Conservation (phyloP, 1,284 basidiomycete genomes). For the Ustilago shanxiensis region DNA sequence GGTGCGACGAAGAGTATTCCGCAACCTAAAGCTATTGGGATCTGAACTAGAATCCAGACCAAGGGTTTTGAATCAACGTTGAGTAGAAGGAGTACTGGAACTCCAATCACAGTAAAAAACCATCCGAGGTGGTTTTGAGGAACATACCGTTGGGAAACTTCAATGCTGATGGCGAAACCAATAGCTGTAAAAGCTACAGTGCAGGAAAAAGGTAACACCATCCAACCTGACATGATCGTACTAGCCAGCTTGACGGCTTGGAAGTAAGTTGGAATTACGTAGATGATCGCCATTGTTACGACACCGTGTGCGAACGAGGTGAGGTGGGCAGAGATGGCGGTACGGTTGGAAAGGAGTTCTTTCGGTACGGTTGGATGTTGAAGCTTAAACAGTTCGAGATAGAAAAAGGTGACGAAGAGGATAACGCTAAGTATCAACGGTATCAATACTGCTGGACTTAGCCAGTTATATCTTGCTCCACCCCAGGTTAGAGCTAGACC, state of each 20-base stretch:
- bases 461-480: slow-evolving; percentile 36
- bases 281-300: slow-evolving; percentile 51
- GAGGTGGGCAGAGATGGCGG: slow-evolving; percentile 26
- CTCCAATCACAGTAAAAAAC: slow-evolving; percentile 42
- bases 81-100: slow-evolving; percentile 34
- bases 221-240: slow-evolving; percentile 44
- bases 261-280: slow-evolving; percentile 47
- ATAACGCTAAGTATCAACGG: slow-evolving; percentile 29
- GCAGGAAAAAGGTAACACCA: slow-evolving; percentile 43
- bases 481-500: slow-evolving; percentile 49
- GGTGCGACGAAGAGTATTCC: slow-evolving; percentile 48
- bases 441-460: slow-evolving; percentile 21
- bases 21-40: slow-evolving; percentile 41
- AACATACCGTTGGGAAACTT: slow-evolving; percentile 30
- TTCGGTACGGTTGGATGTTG: slow-evolving; percentile 35
- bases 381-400: slow-evolving; percentile 32
- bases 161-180: slow-evolving; percentile 37
- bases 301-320: slow-evolving; percentile 38
- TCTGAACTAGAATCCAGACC: slow-evolving; percentile 36
- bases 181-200: slow-evolving; percentile 44
- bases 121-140: slow-evolving; percentile 49
- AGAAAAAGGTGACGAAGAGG: slow-evolving; percentile 36
- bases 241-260: slow-evolving; percentile 32
- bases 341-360: slow-evolving; percentile 29
- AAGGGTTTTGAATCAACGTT: slow-evolving; percentile 14